phyloP scores from a whole-genome alignment of 257 asterid species.

The Nicotiana otophora region DNA sequence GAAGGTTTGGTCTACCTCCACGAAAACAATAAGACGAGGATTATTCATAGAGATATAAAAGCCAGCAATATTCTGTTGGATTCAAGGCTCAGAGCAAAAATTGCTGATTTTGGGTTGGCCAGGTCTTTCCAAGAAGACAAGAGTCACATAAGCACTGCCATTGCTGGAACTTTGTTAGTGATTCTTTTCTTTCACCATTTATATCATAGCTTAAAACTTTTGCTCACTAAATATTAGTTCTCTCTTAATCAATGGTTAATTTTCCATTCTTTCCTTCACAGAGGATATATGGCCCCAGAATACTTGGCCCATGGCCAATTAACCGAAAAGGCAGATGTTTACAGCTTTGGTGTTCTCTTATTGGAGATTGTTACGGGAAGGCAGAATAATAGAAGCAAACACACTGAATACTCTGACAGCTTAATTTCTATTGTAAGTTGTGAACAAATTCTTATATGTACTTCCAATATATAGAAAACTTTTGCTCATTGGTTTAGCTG shows the following conservation, averaged over 20 bases:
- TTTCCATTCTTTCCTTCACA: constrained; percentile 17
- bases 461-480: background rate
- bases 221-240: background rate
- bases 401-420: constrained; percentile 41
- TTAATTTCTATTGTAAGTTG: constrained; percentile 45
- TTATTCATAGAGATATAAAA: constrained; percentile 74
- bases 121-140: constrained; percentile 68
- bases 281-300: constrained; percentile 81
- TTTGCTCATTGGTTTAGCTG: background rate
- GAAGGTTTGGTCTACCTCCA: constrained; percentile 77
- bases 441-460: background rate
- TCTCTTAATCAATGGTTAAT: background rate
- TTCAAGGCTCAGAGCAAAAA: constrained; percentile 54
- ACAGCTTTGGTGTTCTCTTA: constrained; percentile 19
- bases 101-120: constrained; percentile 82
- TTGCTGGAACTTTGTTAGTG: constrained; percentile 80
- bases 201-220: background rate
- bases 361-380: constrained; percentile 23
- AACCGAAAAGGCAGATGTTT: constrained; percentile 67
- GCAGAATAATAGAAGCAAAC: constrained; percentile 19
- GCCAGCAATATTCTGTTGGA: constrained; percentile 72
- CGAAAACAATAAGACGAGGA: constrained; percentile 58
- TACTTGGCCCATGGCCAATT: constrained; percentile 57
- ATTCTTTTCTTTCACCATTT: background rate
- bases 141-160: constrained; percentile 71